phyloP scores from a whole-genome alignment of 148 eudicot species.

The Rhododendron henanense region DNA sequence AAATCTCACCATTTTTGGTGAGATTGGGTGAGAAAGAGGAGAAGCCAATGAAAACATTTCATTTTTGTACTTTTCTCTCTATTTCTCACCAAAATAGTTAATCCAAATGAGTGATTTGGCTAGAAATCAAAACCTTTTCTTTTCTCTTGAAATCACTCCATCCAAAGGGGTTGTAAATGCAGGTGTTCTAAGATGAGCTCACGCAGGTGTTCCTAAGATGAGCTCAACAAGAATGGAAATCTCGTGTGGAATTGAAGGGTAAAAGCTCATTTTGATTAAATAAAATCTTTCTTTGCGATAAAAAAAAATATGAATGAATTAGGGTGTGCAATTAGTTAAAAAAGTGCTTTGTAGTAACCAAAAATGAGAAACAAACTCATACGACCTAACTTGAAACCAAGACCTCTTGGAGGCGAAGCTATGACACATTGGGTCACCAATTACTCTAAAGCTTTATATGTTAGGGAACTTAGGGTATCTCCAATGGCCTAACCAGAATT shows the following conservation, averaged over 20 bases:
- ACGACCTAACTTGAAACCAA: background rate
- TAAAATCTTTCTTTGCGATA: background rate
- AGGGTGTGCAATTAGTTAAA: background rate
- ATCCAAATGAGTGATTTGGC: no score
- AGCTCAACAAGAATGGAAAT: no score
- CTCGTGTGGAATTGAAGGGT: background rate
- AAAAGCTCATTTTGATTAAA: background rate
- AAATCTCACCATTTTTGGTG: no score
- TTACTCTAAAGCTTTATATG: background rate
- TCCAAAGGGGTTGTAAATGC: background rate
- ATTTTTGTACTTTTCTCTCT: no score
- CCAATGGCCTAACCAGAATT: no score
- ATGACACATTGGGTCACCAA: background rate
- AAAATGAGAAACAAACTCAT: background rate
- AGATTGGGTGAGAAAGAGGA: no score
- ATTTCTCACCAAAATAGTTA: no score
- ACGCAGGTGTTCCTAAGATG: background rate
- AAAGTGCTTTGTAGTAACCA: background rate
- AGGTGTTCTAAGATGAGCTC: background rate
- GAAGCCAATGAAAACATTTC: no score
- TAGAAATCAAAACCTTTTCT: no score
- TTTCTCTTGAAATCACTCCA: no score
- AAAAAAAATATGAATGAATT: background rate
- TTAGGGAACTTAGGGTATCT: background rate
- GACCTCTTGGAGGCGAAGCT: background rate